Base-by-base conservation (phyloP, 768 basidiomycete species). In the Tylopilus sp. region DNA sequence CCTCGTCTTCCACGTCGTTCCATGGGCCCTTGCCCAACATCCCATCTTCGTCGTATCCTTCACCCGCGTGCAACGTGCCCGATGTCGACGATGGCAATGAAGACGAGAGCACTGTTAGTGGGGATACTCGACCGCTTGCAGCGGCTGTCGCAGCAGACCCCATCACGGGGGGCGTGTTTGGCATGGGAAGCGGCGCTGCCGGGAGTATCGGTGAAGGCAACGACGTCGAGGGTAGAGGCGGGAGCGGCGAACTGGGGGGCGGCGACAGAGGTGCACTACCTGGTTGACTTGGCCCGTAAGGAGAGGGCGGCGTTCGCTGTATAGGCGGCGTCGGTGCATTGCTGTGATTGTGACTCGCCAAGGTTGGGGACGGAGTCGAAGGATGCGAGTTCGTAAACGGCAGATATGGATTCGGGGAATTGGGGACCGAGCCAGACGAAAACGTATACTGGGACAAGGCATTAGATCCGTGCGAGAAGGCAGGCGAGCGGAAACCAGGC, bases 401-500 rank as follows among this genome's bases (percentile, higher is more conserved):
- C 11, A 34, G 4, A 19, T 42, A 28, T 7, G 43, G 26, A 45
- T 22, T 56, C 7, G 63, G 54, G 40, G 33, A 45, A 13, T 34
- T 50, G 6, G 60, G n/a, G 0, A 55, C 37, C 16, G 58, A 59
- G 16, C 48, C 48, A 13, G 61, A 56, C 21, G 52, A 11, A n/a
- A 64, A 65, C n/a, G 41, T 37, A 43, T 66, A 66, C 33, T 63
- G 63, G 6, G 60, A 45, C 24, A 43, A 48, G 4, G 47, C 30
- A 28, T 29, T 24, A 7, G 40, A 29, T 8, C 50, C 45, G 10
- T 45, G 31, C 25, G 49, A 33, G 6, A 60, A 63, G 16, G 21
- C 33, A 7, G 64, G 65, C 13, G 60, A 62, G 28, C 62, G 70
- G 17, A 66, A 59, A 29, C 60, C 60, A 25, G 54, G 62, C 1